Percentiles rank a stretch among this genome's conserved stretches.
These are phyloP conservation scores for Fusarium anguioides DNA, from an alignment of 2,329 filamentous ascomycete species.

Conservation along the genomic window DNA sequence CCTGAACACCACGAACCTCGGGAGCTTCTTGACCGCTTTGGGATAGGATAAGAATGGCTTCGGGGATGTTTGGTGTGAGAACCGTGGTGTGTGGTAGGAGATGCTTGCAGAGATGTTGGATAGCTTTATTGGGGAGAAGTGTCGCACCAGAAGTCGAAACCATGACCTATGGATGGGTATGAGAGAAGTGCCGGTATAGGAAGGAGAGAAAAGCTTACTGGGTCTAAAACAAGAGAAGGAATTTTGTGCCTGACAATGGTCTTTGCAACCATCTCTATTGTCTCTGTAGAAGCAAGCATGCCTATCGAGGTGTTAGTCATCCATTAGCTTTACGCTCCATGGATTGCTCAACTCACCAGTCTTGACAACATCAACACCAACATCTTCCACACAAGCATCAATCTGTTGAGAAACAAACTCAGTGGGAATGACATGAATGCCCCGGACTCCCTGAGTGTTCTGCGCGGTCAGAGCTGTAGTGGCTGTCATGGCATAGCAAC, in stretches of 20 bases:
- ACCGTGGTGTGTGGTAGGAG: conserved; percentile 75
- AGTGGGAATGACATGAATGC: conserved; percentile 81
- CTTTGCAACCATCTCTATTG: conserved; percentile 51
- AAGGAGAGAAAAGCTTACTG: conserved; percentile 42
- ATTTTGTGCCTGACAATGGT: conserved; percentile 48
- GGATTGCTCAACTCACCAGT: conserved; percentile 70
- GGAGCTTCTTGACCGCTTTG: conserved; percentile 56
- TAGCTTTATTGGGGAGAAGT: conserved; percentile 73
- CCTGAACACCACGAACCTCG: conserved; percentile 66
- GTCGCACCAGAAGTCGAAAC: conserved; percentile 82
- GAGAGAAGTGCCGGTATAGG: neutral
- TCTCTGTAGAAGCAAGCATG: conserved; percentile 54
- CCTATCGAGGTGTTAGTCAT: conserved; percentile 42
- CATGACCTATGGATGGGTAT: conserved; percentile 77
- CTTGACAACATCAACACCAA: conserved; percentile 91
- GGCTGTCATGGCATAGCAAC: conserved; percentile 95
- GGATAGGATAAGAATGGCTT: conserved; percentile 73
- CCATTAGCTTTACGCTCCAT: neutral
- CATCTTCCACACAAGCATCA: conserved; percentile 83
- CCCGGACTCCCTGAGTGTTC: conserved; percentile 86
- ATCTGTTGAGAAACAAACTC: conserved; percentile 87
- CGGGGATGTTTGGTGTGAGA: conserved; percentile 81
- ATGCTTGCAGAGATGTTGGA: conserved; percentile 66
- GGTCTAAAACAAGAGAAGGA: conserved; percentile 52
- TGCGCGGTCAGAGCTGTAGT: conserved; percentile 97